Conservation (phyloP, 1,284 basidiomycete species). For the Volvariella surrecta region DNA sequence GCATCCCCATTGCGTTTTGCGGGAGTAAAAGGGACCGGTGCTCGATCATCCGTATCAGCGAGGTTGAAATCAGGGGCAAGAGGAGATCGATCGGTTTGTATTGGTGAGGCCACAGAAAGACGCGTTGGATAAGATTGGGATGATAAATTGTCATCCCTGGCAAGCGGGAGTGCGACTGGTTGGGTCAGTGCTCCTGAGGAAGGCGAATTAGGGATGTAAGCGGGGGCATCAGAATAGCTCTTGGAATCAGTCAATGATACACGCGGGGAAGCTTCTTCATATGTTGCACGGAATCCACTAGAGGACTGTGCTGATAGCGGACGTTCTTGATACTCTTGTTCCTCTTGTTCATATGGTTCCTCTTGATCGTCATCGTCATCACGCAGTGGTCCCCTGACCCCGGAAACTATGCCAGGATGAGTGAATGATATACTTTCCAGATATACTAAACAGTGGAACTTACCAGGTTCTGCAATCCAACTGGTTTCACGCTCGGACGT, state of each 20-base stretch:
- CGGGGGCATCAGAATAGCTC: constrained; percentile 51
- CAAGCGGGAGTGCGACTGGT: constrained; percentile 26
- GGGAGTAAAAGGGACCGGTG: neutral
- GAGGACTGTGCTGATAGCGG: constrained; percentile 34
- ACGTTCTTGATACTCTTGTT: constrained; percentile 38
- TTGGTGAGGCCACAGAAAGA: constrained; percentile 52
- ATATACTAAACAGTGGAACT: constrained; percentile 15
- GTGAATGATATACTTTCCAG: constrained; percentile 6
- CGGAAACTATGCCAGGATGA: constrained; percentile 29
- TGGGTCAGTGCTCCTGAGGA: constrained; percentile 38
- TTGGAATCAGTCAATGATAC: constrained; percentile 42
- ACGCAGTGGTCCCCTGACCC: constrained; percentile 52
- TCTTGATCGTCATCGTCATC: constrained; percentile 51
- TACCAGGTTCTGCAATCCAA: constrained; percentile 67
- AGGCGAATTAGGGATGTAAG: constrained; percentile 43
- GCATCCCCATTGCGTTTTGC: constrained; percentile 48
- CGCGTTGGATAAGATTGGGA: constrained; percentile 47
- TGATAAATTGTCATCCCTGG: constrained; percentile 40
- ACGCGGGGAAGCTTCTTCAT: constrained; percentile 39
- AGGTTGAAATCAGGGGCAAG: constrained; percentile 40
- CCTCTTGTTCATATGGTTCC: constrained; percentile 39
- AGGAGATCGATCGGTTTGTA: constrained; percentile 45
- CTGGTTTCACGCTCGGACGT: constrained; percentile 59
- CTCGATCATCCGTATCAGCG: constrained; percentile 41
- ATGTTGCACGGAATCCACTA: constrained; percentile 27